Percentiles rank a stretch among this genome's conserved stretches.
phyloP scores from a whole-genome alignment of 163 green algal species.

The Dunaliella salina region DNA sequence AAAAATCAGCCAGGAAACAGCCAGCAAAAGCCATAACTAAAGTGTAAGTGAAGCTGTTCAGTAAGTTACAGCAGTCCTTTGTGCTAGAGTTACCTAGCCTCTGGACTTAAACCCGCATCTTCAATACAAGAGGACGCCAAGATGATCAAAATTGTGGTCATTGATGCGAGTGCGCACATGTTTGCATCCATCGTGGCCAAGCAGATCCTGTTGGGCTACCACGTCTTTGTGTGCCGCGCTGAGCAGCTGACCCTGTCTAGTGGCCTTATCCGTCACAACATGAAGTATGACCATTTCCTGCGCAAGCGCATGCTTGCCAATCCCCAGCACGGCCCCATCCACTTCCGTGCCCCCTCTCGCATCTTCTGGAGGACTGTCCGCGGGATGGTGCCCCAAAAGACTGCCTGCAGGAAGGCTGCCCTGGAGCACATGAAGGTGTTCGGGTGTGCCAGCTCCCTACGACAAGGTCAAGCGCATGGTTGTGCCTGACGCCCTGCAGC shows the following conservation, averaged over 20 bases:
- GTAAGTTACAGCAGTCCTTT: no score
- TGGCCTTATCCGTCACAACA: slow-evolving; percentile 95
- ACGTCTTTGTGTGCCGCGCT: slow-evolving; percentile 85
- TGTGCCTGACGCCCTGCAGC: slow-evolving; percentile 90
- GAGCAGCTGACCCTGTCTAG: slow-evolving; percentile 95
- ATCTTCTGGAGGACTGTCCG: slow-evolving; percentile 95
- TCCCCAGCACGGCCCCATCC: slow-evolving; percentile 79
- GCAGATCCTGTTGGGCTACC: slow-evolving; percentile 8
- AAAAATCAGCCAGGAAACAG: no score
- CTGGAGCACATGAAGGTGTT: slow-evolving; percentile 93
- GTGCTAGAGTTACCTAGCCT: no score
- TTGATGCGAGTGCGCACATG: no score
- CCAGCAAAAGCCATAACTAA: no score
- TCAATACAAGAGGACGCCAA: no score
- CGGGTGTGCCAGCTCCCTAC: slow-evolving; percentile 88
- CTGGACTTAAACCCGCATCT: no score
- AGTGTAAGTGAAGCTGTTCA: no score
- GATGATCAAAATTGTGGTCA: no score
- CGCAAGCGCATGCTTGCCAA: slow-evolving; percentile 94
- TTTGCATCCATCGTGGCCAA: no score
- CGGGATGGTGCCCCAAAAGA: slow-evolving; percentile 99
- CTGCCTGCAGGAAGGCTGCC: slow-evolving; percentile 77
- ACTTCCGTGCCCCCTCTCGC: slow-evolving; percentile 89
- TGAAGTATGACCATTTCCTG: slow-evolving; percentile 95
- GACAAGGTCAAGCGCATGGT: slow-evolving; percentile 93